These are phyloP conservation scores for Colletotrichum navitas DNA, from an alignment of 2,329 filamentous ascomycete genomes.

Conservation along the genomic window DNA sequence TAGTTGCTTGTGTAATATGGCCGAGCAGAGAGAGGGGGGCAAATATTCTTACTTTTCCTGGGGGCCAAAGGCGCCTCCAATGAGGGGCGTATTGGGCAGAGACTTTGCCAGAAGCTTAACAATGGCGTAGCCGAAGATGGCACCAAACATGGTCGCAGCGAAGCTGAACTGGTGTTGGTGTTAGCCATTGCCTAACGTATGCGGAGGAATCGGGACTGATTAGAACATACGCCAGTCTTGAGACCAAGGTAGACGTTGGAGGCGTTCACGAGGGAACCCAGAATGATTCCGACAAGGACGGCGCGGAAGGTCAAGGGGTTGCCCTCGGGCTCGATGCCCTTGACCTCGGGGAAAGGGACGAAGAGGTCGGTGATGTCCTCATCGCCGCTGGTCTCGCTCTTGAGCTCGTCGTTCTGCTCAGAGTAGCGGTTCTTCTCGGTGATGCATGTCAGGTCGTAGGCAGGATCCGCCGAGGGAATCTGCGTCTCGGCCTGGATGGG, in stretches of 20 bases:
- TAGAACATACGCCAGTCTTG: constrained; percentile 56
- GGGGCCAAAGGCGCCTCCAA: constrained; percentile 69
- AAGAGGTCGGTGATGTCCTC: constrained; percentile 54
- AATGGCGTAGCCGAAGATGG: constrained; percentile 71
- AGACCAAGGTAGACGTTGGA: constrained; percentile 72
- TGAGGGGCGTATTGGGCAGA: constrained; percentile 57
- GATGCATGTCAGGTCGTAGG: constrained; percentile 24
- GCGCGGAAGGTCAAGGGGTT: constrained; percentile 68
- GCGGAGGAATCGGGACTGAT: no score
- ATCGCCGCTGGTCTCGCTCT: constrained; percentile 43
- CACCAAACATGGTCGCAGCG: constrained; percentile 61
- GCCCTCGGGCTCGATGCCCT: constrained; percentile 57
- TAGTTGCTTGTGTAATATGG: background rate
- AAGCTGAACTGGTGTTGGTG: constrained; percentile 55
- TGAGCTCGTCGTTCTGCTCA: constrained; percentile 36
- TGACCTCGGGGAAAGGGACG: constrained; percentile 56
- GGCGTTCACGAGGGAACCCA: constrained; percentile 71
- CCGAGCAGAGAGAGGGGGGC: background rate
- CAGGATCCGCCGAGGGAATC: constrained; percentile 27
- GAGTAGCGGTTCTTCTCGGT: constrained; percentile 32
- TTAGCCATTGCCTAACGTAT: background rate
- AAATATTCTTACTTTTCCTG: constrained; percentile 65
- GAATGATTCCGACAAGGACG: constrained; percentile 64
- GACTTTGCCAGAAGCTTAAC: constrained; percentile 62
- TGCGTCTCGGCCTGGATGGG: constrained; percentile 34